Conservation (phyloP, 306 rosid species). For the Comarum palustre region DNA sequence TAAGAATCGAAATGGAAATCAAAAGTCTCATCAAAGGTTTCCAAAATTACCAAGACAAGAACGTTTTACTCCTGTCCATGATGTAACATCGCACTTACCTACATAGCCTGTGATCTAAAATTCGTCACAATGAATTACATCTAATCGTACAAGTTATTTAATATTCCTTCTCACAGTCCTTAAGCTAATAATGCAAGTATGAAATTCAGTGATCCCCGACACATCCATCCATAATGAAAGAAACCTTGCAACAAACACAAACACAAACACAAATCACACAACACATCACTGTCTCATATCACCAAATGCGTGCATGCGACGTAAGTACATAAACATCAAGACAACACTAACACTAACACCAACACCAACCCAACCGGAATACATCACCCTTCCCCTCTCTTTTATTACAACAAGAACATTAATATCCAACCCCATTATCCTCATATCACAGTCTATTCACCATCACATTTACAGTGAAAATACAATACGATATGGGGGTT, state of each 20-base stretch:
- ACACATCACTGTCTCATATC: conserved; percentile 49
- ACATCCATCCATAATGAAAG: conserved; percentile 16
- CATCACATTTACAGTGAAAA: background rate
- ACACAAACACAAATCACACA: conserved; percentile 25
- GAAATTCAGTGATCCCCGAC: conserved; percentile 35
- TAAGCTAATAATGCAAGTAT: conserved; percentile 43
- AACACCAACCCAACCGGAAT: conserved; percentile 41
- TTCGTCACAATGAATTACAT: background rate
- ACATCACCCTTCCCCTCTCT: conserved; percentile 6
- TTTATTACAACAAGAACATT: conserved; percentile 16
- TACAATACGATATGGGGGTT: background rate
- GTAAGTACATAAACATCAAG: conserved; percentile 48
- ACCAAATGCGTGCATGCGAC: conserved; percentile 80
- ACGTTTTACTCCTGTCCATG: background rate
- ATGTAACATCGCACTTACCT: background rate
- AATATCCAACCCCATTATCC: conserved; percentile 13
- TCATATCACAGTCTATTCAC: conserved; percentile 8
- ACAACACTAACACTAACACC: conserved; percentile 52
- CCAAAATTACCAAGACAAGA: background rate
- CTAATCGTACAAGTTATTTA: background rate
- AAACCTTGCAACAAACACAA: conserved; percentile 10
- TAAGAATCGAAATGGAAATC: background rate
- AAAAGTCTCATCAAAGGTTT: background rate
- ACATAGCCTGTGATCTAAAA: too few relatives aligned
- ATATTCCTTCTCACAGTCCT: conserved; percentile 1